Conservation (phyloP, 2,329 filamentous ascomycete species). For the Zopfia rhizophila region DNA sequence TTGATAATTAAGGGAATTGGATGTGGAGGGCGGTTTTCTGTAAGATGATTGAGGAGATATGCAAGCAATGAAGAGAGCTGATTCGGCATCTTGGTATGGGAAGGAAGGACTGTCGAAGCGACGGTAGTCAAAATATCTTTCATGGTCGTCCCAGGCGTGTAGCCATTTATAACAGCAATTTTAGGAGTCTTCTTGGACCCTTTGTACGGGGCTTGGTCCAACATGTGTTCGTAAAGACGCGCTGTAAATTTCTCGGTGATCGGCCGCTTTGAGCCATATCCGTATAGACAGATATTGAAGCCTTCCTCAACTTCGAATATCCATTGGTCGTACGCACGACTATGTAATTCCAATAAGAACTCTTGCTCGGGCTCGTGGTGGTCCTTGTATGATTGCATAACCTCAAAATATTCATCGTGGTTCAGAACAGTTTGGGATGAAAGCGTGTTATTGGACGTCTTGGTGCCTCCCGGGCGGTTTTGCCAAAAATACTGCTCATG, state of each 20-base stretch:
- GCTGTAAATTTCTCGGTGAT: conserved; percentile 81
- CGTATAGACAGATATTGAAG: conserved; percentile 91
- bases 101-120: conserved; percentile 67
- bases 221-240: conserved; percentile 67
- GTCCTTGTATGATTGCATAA: conserved; percentile 72
- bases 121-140: conserved; percentile 77
- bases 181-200: conserved; percentile 58
- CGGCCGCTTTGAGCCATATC: conserved; percentile 86
- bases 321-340: conserved; percentile 90
- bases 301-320: conserved; percentile 85
- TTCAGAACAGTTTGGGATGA: conserved; percentile 79
- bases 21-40: conserved; percentile 48
- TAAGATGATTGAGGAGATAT: conserved; percentile 70
- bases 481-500: conserved; percentile 96
- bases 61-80: conserved; percentile 77
- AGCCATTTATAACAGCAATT: conserved; percentile 89
- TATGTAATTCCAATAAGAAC: conserved; percentile 78
- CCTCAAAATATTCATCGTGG: conserved; percentile 89
- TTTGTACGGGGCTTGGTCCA: conserved; percentile 36
- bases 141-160: conserved; percentile 72
- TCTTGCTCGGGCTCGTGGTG: conserved; percentile 75
- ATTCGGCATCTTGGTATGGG: conserved; percentile 66
- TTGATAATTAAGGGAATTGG: conserved; percentile 79
- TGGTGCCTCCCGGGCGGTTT: conserved; percentile 81
- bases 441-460: conserved; percentile 89